Evolutionary conservation across 495 filamentous ascomycete species (phyloP), one percentile per base, ranked within the genome.

Genomic region (Penicillium silybi): DNA sequence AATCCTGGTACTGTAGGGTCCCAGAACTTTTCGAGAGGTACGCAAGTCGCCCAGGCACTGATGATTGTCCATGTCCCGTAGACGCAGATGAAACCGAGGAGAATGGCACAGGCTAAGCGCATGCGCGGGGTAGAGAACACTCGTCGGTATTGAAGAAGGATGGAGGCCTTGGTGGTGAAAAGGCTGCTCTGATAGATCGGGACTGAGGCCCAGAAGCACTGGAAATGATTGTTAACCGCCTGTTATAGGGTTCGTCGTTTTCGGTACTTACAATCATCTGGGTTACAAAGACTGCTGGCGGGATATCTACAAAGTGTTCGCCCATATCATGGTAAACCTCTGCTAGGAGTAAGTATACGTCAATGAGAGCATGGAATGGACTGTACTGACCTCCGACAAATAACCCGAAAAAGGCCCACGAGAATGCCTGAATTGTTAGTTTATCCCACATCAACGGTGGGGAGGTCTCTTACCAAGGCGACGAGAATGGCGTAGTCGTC

Each of bases 401-500:
- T 10, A 73, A 34, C 15, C 62, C 70, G 25, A 65, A 68, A 40
- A 71, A 71, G 1, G 41, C 57, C 64, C 69, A 68, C n/a, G 68
- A 70, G 51, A 69, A 69, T n/a, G 50, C 34, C 56, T 71, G 25
- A 6, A 43, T n/a, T 6, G 13, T 2, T 40, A 19, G 22, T 41
- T 10, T 27, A 25, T 41, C 37, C 11, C 2, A 4, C 5, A 25
- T 41, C 13, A 16, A 41, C 8, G 4, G 26, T 23, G 8, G 19
- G 6, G 11, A 22, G 26, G 4, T 10, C 11, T 38, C 64, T 41
- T 62, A 71, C 68, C 34, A 69, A 44, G 7, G 66, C 52, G 26
- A 65, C 26, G 9, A 66, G 1, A 38, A 71, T 62, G 17, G 64
- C 57, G 52, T 67, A 70, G 56, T 76, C 80, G 61, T 58, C 90